Evolutionary conservation across 2,329 filamentous ascomycete genomes (phyloP).

Genomic region (Epichloe sibirici): DNA sequence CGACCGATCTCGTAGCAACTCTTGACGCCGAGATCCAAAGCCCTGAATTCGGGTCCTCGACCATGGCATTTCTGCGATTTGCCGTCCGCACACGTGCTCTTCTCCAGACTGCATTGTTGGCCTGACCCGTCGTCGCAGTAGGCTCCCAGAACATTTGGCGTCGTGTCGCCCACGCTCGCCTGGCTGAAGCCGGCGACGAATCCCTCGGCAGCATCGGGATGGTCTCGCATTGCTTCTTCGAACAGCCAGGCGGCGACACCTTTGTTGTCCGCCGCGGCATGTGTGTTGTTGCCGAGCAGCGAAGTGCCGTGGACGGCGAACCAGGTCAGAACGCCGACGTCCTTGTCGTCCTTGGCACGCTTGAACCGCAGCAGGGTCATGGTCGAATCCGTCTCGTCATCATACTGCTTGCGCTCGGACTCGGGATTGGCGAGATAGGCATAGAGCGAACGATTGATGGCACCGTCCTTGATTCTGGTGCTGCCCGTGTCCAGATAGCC

Average conservation of each 20-base stretch:
- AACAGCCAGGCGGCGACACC: slow-evolving; percentile 80
- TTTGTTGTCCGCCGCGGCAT: slow-evolving; percentile 92
- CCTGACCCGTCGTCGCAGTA: slow-evolving; percentile 81
- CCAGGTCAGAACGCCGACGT: slow-evolving; percentile 76
- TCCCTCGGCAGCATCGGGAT: slow-evolving; percentile 42
- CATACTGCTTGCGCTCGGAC: slow-evolving; percentile 60
- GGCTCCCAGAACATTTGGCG: slow-evolving; percentile 75
- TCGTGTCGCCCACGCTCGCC: slow-evolving; percentile 81
- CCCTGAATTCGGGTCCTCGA: slow-evolving; percentile 56
- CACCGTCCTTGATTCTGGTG: slow-evolving; percentile 59
- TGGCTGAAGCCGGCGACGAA: slow-evolving; percentile 92
- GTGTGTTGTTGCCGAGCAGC: slow-evolving; percentile 80
- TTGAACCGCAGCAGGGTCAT: slow-evolving; percentile 72
- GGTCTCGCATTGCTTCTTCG: slow-evolving; percentile 53
- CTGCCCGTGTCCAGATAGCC: slow-evolving; percentile 61
- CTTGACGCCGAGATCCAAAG: slow-evolving; percentile 57
- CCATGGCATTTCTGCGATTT: slow-evolving; percentile 61
- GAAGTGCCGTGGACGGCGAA: slow-evolving; percentile 89
- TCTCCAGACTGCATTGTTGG: slow-evolving; percentile 58
- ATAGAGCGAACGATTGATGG: slow-evolving; percentile 80
- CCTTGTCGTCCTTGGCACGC: slow-evolving; percentile 60
- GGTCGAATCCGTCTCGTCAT: slow-evolving; percentile 36
- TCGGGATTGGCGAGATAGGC: slow-evolving; percentile 80
- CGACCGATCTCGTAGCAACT: slow-evolving; percentile 67
- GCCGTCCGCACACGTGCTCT: slow-evolving; percentile 69